Conservation (phyloP, 1,139 yeast species). For the Scheffersomyces quercinus region DNA sequence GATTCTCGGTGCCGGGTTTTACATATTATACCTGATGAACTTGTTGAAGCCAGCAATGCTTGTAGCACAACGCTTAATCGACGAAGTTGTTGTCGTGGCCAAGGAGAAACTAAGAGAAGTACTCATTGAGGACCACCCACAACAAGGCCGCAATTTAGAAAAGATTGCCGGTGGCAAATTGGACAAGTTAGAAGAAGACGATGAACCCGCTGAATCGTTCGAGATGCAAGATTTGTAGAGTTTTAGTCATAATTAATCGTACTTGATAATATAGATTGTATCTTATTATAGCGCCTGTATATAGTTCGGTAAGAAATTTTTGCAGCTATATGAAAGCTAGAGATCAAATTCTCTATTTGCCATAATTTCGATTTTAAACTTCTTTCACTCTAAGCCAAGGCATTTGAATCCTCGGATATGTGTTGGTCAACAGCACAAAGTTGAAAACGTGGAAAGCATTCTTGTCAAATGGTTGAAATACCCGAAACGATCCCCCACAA, state of each 20-base stretch:
- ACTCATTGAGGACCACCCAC: conserved; percentile 35
- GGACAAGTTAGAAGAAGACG: background rate
- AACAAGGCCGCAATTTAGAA: conserved; percentile 25
- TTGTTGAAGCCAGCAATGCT: conserved; percentile 73
- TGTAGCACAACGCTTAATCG: conserved; percentile 57
- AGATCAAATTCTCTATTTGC: no score
- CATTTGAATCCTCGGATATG: no score
- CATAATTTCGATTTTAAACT: no score
- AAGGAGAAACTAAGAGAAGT: conserved; percentile 60
- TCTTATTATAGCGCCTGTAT: no score
- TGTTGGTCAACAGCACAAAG: no score
- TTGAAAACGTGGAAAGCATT: no score
- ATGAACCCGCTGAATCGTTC: background rate
- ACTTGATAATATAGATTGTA: no score
- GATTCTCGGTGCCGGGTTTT: conserved; percentile 58
- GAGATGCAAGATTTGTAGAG: conserved; percentile 2
- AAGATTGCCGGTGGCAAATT: conserved; percentile 16
- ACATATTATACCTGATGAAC: conserved; percentile 68
- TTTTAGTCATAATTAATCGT: background rate
- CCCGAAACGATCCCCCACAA: no score
- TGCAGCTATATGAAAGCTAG: no score
- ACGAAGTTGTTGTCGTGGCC: conserved; percentile 56
- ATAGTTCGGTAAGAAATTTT: no score
- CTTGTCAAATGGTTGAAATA: no score
- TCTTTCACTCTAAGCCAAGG: no score